phyloP scores from a whole-genome alignment of 2,329 filamentous ascomycete species.

The Colletotrichum somersetense region DNA sequence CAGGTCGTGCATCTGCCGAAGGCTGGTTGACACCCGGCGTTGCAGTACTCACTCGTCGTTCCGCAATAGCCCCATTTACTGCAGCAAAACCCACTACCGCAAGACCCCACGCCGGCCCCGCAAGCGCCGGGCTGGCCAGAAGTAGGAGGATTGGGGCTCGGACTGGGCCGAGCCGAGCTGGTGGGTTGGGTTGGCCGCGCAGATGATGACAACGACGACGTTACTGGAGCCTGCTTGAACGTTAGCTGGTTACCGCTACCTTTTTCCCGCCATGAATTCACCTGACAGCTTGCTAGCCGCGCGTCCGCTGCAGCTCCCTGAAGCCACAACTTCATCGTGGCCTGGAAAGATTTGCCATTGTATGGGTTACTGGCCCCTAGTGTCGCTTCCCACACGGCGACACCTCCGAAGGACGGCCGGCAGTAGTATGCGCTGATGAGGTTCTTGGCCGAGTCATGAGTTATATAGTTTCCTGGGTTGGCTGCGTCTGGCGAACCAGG shows the following conservation, averaged over 20 bases:
- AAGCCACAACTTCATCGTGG: constrained; percentile 35
- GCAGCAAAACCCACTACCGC: constrained; percentile 40
- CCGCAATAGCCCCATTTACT: constrained; percentile 43
- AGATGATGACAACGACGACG: not conserved
- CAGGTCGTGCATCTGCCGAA: constrained; percentile 41
- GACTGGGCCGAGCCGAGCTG: not conserved
- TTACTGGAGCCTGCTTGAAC: constrained; percentile 1
- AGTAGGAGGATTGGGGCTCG: constrained; percentile 1
- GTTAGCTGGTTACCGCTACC: not conserved
- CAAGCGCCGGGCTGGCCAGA: constrained; percentile 26
- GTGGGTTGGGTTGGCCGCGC: not conserved
- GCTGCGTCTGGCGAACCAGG: constrained; percentile 46
- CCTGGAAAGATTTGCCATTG: constrained; percentile 39
- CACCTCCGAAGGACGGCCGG: constrained; percentile 47
- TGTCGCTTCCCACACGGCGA: constrained; percentile 51
- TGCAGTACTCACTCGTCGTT: constrained; percentile 37
- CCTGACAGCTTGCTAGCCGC: constrained; percentile 19
- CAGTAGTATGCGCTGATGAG: constrained; percentile 48
- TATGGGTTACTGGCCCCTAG: constrained; percentile 36
- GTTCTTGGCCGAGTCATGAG: constrained; percentile 40
- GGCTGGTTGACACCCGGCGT: constrained; percentile 34
- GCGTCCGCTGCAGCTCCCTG: constrained; percentile 22
- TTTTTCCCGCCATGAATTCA: not conserved
- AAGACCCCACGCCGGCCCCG: constrained; percentile 24
- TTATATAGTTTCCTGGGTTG: constrained; percentile 45